These are phyloP conservation scores for Dipodascopsis uninucleata DNA, from an alignment of 805 yeast genomes.

Conservation along the genomic window DNA sequence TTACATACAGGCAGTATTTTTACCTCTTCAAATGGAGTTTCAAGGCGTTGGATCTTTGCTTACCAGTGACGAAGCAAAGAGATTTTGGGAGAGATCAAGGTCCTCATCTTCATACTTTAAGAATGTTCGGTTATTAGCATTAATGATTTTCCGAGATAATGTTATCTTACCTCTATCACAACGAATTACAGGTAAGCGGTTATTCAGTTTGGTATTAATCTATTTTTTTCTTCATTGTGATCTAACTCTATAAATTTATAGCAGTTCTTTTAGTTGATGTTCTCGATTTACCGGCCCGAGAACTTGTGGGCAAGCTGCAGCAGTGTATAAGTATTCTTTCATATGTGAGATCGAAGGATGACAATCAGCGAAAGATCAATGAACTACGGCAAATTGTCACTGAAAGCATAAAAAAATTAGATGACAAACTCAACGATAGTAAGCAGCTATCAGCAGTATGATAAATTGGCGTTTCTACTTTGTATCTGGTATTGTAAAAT, in stretches of 20 bases:
- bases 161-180: slow-evolving; percentile 36
- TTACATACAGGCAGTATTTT: slow-evolving; percentile 56
- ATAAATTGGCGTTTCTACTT: too few relatives aligned
- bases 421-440: too few relatives aligned
- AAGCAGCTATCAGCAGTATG: too few relatives aligned
- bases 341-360: slow-evolving; percentile 51
- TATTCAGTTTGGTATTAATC: neutral
- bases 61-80: slow-evolving; percentile 37
- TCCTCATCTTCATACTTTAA: slow-evolving; percentile 25
- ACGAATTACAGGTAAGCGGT: slow-evolving; percentile 26
- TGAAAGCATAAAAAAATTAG: neutral
- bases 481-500: too few relatives aligned
- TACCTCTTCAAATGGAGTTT: slow-evolving; percentile 55
- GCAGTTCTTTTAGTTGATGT: too few relatives aligned
- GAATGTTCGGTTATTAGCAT: slow-evolving; percentile 33
- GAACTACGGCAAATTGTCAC: slow-evolving; percentile 34
- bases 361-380: slow-evolving; percentile 57
- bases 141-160: slow-evolving; percentile 38
- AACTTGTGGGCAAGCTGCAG: slow-evolving; percentile 40
- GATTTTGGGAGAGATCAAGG: slow-evolving; percentile 37
- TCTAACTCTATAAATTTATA: neutral
- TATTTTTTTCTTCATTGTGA: neutral
- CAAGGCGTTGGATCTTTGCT: slow-evolving; percentile 44
- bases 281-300: too few relatives aligned
- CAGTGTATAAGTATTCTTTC: slow-evolving; percentile 62